These are phyloP conservation scores for Tritrichomonas musculus DNA, from an alignment of 208 protist genomes.

Conservation along the genomic window DNA sequence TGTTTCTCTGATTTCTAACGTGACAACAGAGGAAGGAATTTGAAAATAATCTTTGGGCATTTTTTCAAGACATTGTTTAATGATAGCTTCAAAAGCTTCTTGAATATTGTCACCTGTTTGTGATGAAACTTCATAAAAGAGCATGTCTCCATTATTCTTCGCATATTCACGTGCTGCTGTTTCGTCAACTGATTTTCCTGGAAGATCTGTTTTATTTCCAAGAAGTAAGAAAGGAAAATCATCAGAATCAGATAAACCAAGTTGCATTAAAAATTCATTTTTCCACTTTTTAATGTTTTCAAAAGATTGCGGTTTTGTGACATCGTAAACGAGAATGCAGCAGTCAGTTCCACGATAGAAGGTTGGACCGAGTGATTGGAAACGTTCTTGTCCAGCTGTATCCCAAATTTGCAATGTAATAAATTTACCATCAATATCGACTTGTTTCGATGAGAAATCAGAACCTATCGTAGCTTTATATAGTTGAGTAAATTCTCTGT, in stretches of 20 bases:
- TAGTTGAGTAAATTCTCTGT: background rate
- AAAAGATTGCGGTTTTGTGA: background rate
- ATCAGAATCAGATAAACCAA: slow-evolving; percentile 23
- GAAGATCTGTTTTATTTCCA: slow-evolving; percentile 53
- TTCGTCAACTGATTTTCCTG: background rate
- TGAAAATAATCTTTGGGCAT: too few species aligned
- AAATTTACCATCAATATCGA: background rate
- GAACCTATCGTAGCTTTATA: background rate
- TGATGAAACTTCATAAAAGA: background rate
- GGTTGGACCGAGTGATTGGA: background rate
- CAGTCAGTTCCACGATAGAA: background rate
- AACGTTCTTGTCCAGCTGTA: background rate
- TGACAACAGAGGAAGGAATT: too few species aligned
- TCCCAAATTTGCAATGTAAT: background rate
- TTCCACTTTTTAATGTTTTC: slow-evolving; percentile 46
- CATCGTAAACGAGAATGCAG: background rate
- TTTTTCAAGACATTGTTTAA: too few species aligned
- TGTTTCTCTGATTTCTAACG: too few species aligned
- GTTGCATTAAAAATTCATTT: slow-evolving; percentile 46
- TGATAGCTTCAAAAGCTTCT: background rate
- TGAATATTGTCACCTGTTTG: background rate
- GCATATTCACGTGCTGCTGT: background rate
- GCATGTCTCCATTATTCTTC: background rate
- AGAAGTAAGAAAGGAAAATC: slow-evolving; percentile 53
- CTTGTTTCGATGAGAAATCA: background rate